phyloP scores from a whole-genome alignment of 2,329 filamentous ascomycete species.

The Epicoccum sorghinum region DNA sequence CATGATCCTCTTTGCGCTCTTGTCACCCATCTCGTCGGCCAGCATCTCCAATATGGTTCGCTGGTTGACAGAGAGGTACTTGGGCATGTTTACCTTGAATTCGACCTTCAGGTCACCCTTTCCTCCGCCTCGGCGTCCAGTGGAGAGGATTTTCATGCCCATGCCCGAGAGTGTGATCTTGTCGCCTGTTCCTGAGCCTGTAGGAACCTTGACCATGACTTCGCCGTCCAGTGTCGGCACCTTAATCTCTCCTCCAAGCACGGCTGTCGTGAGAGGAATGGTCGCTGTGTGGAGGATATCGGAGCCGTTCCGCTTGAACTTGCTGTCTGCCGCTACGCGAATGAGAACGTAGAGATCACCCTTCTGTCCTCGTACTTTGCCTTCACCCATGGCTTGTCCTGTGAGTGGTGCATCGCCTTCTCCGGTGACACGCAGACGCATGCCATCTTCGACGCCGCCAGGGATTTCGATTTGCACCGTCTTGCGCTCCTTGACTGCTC shows the following conservation, averaged over 20 bases:
- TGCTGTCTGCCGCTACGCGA: conserved; percentile 83
- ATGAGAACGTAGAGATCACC: conserved; percentile 94
- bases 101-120: conserved; percentile 89
- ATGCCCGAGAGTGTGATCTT: conserved; percentile 85
- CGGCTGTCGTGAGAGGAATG: conserved; percentile 88
- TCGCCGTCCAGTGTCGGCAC: conserved; percentile 90
- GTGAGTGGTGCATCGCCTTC: conserved; percentile 88
- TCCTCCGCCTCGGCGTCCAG: conserved; percentile 62
- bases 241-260: conserved; percentile 87
- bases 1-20: conserved; percentile 91
- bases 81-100: conserved; percentile 94
- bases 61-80: conserved; percentile 90
- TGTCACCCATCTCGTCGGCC: conserved; percentile 93
- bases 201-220: conserved; percentile 87
- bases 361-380: conserved; percentile 65
- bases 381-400: conserved; percentile 68
- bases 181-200: conserved; percentile 91
- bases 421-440: conserved; percentile 83
- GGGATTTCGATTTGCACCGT: conserved; percentile 91
- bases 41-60: conserved; percentile 93
- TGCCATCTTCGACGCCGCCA: conserved; percentile 93
- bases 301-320: conserved; percentile 85
- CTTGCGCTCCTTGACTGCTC: conserved; percentile 81
- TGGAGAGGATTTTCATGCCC: conserved; percentile 86
- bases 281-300: conserved; percentile 92